Base-by-base conservation (phyloP, 768 basidiomycete genomes). In the Mycena polygramma region DNA sequence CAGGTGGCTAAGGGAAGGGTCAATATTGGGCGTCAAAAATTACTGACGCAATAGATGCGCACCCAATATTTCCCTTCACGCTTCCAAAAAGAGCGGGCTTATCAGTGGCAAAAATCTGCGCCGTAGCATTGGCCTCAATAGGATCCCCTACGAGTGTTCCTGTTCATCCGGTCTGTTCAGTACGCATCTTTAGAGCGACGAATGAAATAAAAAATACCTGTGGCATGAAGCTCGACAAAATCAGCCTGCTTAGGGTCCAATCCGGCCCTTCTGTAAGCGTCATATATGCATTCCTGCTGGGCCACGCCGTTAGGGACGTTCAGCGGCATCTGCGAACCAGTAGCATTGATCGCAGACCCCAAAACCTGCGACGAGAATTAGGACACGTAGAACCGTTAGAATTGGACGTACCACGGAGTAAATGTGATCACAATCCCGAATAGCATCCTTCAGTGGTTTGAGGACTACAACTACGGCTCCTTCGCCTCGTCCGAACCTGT, bases 391-490 rank as follows among this genome's bases (percentile, higher is more conserved):
- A 7, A 3, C 61, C 2, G 63, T 4, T 3, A 22, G 15, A 22
- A 1, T 5, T 15, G n/a, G 13, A 39, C 55, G n/a, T 13, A 57
- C 55, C 7, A 57, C 55, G 4, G 55, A 57, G 22, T 81, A 80
- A 26, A 82, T 75, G 19, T 74, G 68, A 62, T 82, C 80, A 24
- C 73, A 52, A 60, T 81, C 80, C 2, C 72, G 66, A 36, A 81
- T 43, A 6, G 81, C 81, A 36, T 71, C 66, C 4, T 78, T 66
- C 78, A 63, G 17, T 7, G 51, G 39, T 19, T 63, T 63, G 22
- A 63, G 37, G 22, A 63, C 52, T 17, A 63, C 79, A 15, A 82
- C 51, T 0, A 81, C 77, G 3, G 79, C 72, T 6, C 72, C 75
- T 7, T 75, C 55, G 11, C 55, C 55, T 22, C 55, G 55, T 10